Percentiles rank a stretch among this genome's conserved stretches.
Evolutionary conservation across 441 rosid species (phyloP).

Genomic region (Gossypium armourianum): DNA sequence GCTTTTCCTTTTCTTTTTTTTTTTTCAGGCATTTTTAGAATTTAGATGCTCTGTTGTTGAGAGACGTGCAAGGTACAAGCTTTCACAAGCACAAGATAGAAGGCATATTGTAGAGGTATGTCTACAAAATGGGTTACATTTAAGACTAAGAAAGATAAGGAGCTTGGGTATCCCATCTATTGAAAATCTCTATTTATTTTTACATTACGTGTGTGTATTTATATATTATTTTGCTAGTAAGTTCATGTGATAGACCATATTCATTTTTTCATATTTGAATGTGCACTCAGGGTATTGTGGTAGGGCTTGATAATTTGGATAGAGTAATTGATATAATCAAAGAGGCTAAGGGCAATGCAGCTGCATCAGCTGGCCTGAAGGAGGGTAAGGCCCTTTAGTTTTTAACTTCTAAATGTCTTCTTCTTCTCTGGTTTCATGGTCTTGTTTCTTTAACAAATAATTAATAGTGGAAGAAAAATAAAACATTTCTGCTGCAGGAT

Average conservation of each 20-base stretch:
- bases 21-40: slow-evolving; percentile 66
- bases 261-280: slow-evolving; percentile 2
- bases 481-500: not conserved
- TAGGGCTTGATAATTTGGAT: slow-evolving; percentile 77
- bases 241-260: not conserved
- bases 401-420: not conserved
- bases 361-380: slow-evolving; percentile 56
- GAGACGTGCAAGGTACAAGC: slow-evolving; percentile 78
- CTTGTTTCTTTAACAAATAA: not conserved
- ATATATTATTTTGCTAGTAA: not conserved
- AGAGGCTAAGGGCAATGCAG: slow-evolving; percentile 54
- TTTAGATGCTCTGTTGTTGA: slow-evolving; percentile 84
- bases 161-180: not conserved
- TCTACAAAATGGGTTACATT: slow-evolving; percentile 2
- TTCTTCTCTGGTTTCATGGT: not conserved
- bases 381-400: slow-evolving; percentile 33
- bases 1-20: slow-evolving; percentile 3
- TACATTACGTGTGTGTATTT: not conserved
- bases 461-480: not conserved
- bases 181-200: not conserved
- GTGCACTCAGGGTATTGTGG: slow-evolving; percentile 56
- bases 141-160: not conserved
- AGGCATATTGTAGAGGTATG: slow-evolving; percentile 82
- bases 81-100: slow-evolving; percentile 72
- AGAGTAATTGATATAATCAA: slow-evolving; percentile 50